phyloP scores from a whole-genome alignment of 1,284 basidiomycete species.

The Boletus albobrunnescens region DNA sequence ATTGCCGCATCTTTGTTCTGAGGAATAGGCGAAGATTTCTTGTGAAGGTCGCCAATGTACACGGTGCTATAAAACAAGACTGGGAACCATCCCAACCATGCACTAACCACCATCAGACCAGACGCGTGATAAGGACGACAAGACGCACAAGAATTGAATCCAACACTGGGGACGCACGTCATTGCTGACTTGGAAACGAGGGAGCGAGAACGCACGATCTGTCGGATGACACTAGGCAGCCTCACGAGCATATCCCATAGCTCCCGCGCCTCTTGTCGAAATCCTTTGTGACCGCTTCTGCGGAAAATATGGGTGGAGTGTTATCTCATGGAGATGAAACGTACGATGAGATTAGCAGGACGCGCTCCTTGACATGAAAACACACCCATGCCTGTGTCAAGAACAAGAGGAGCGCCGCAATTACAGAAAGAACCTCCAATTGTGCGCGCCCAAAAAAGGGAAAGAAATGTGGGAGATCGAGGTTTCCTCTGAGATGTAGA shows the following conservation, averaged over 20 bases:
- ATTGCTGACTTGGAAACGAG: constrained; percentile 9
- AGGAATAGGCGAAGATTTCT: constrained; percentile 41
- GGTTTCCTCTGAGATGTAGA: constrained; percentile 54
- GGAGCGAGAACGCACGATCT: constrained; percentile 57
- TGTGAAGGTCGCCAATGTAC: constrained; percentile 86
- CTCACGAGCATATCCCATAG: constrained; percentile 68
- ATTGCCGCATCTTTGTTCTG: constrained; percentile 35
- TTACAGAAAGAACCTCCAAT: constrained; percentile 67
- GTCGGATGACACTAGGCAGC: constrained; percentile 72
- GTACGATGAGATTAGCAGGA: constrained; percentile 54
- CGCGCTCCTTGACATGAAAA: constrained; percentile 70
- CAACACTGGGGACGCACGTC: constrained; percentile 46
- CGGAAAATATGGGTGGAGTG: constrained; percentile 10
- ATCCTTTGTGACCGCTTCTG: constrained; percentile 36
- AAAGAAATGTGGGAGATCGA: constrained; percentile 62
- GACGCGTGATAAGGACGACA: neutral
- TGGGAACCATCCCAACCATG: constrained; percentile 87
- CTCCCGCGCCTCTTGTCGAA: constrained; percentile 51
- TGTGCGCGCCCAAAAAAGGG: constrained; percentile 76
- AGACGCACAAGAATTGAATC: constrained; percentile 83
- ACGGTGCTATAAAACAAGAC: constrained; percentile 83
- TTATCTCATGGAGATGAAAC: constrained; percentile 11
- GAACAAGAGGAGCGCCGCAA: constrained; percentile 54
- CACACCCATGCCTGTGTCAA: constrained; percentile 56
- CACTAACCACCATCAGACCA: constrained; percentile 39